Evolutionary conservation across 169 alveolate genomes (phyloP).

Genomic region (Babesia bigemina): DNA sequence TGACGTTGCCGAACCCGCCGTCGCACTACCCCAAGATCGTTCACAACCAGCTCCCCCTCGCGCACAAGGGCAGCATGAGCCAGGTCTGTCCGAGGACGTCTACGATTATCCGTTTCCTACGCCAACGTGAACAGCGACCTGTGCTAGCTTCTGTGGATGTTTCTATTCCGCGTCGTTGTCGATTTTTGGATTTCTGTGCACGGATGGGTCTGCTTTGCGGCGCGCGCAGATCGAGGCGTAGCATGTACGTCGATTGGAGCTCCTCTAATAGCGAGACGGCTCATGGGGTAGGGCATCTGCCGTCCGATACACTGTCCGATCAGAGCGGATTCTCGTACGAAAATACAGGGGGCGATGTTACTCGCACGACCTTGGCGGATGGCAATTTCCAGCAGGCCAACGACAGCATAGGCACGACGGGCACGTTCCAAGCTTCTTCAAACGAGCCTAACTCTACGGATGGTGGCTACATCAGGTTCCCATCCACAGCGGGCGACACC

Average conservation of each 20-base stretch:
- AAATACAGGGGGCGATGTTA: not conserved
- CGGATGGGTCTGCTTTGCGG: not conserved
- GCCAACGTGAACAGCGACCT: not conserved
- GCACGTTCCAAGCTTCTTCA: not conserved
- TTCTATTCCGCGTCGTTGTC: too few species aligned
- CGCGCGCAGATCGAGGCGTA: not conserved
- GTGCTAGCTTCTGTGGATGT: too few species aligned
- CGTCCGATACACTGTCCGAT: not conserved
- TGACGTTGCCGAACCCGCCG: constrained; percentile 20
- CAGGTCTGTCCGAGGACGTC: not conserved
- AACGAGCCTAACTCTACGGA: constrained; percentile 11
- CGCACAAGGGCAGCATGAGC: not conserved
- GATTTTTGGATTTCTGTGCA: not conserved
- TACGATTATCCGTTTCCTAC: constrained; percentile 6
- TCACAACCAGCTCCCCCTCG: not conserved
- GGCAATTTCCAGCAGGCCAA: not conserved
- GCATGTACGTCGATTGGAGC: not conserved
- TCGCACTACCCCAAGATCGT: constrained; percentile 10
- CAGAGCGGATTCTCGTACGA: not conserved
- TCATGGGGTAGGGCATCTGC: not conserved
- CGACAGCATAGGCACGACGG: not conserved
- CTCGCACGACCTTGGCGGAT: not conserved
- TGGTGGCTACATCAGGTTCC: constrained; percentile 19
- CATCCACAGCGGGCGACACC: constrained; percentile 14
- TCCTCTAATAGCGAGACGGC: too few species aligned